Conservation (phyloP, 73 alveolate genomes). For the Breviolum minutum region DNA sequence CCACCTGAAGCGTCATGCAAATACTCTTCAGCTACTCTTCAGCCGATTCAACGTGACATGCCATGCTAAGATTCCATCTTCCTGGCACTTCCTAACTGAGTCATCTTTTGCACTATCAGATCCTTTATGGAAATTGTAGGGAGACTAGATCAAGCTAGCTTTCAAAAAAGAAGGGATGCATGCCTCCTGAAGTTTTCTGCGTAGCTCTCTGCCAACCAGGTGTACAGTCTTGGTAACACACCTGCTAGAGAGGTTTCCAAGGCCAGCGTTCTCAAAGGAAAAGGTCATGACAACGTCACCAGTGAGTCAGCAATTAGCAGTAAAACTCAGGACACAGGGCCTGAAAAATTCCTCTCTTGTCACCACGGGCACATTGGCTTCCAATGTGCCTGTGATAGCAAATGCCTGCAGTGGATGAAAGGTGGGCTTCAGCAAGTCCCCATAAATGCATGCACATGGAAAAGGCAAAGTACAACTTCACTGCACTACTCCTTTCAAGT, state of each 20-base stretch:
- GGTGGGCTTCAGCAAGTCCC: not conserved
- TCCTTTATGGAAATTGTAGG: too few relatives aligned
- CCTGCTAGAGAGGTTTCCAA: not conserved
- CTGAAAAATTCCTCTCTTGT: constrained; percentile 73
- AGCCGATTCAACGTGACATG: too few relatives aligned
- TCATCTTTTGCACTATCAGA: not conserved
- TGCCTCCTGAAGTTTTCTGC: constrained; percentile 70
- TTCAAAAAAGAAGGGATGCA: not conserved
- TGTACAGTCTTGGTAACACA: constrained; percentile 91
- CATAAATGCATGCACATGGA: not conserved
- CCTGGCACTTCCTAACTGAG: too few relatives aligned
- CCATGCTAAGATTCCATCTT: too few relatives aligned
- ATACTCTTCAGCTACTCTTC: too few relatives aligned
- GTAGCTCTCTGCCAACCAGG: constrained; percentile 73
- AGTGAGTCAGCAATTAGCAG: not conserved
- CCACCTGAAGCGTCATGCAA: constrained; percentile 10
- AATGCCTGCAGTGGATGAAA: constrained; percentile 20
- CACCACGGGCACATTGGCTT: constrained; percentile 79
- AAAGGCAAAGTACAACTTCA: not conserved
- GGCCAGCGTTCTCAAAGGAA: too few relatives aligned
- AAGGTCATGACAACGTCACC: not conserved
- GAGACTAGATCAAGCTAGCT: too few relatives aligned
- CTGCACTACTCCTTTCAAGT: not conserved
- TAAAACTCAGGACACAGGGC: not conserved
- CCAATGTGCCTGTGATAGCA: constrained; percentile 79